Evolutionary conservation across 2,329 filamentous ascomycete species (phyloP).

Genomic region (Epichloe brachyelytri): DNA sequence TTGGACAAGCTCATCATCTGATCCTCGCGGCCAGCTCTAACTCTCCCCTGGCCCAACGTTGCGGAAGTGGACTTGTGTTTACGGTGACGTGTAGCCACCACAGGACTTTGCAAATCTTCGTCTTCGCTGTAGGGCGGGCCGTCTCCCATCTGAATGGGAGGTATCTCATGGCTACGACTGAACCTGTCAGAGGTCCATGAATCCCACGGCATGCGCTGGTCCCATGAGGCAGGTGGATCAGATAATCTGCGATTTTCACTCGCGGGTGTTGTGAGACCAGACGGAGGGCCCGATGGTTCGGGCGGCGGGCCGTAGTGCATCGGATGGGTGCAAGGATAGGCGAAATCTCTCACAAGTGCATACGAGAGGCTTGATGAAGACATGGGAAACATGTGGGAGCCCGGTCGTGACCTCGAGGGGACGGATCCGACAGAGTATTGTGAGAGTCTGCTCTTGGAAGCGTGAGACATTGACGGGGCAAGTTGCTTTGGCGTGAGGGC

Average conservation of each 20-base stretch:
- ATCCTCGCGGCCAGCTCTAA: constrained; percentile 33
- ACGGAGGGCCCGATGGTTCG: constrained; percentile 55
- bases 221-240: constrained; percentile 67
- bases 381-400: constrained; percentile 68
- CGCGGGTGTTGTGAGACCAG: constrained; percentile 70
- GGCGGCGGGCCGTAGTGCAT: constrained; percentile 90
- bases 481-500: constrained; percentile 43
- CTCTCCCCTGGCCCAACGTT: constrained; percentile 28
- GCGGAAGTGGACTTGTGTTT: constrained; percentile 65
- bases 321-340: constrained; percentile 70
- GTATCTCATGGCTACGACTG: constrained; percentile 56
- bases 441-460: constrained; percentile 69
- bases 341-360: constrained; percentile 89
- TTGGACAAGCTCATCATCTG: constrained; percentile 33
- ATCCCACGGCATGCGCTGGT: constrained; percentile 50
- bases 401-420: constrained; percentile 59
- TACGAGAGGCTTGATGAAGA: constrained; percentile 81
- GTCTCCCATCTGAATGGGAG: constrained; percentile 73
- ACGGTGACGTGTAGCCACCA: constrained; percentile 72
- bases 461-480: constrained; percentile 58
- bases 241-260: constrained; percentile 74
- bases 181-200: constrained; percentile 40
- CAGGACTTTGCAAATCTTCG: constrained; percentile 84
- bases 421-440: constrained; percentile 66
- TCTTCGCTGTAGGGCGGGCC: constrained; percentile 93